Conservation (phyloP, 2,329 filamentous ascomycete species). For the Penicillium sclerotiorum region DNA sequence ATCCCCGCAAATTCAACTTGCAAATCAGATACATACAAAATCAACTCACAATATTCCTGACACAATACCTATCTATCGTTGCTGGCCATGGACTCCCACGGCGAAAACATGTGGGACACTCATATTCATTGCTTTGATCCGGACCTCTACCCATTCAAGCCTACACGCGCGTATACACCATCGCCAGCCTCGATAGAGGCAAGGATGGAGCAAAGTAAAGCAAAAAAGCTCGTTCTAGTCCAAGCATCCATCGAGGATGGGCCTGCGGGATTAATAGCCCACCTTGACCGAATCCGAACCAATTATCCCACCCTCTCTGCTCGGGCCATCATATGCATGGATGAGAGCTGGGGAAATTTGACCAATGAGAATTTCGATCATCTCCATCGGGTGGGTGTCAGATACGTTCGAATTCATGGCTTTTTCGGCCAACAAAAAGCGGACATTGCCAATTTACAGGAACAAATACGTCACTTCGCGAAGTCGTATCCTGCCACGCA, state of each 20-base stretch:
- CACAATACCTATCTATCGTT: too few species aligned
- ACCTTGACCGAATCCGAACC: constrained; percentile 14
- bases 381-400: constrained; percentile 8
- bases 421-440: neutral
- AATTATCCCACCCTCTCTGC: constrained; percentile 13
- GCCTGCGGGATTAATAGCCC: constrained; percentile 2
- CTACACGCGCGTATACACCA: constrained; percentile 17
- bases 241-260: constrained; percentile 18
- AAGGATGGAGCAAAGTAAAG: neutral
- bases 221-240: constrained; percentile 9
- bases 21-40: too few species aligned
- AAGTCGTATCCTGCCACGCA: constrained; percentile 10
- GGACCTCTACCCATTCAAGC: constrained; percentile 15
- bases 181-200: constrained; percentile 12
- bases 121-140: constrained; percentile 18
- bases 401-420: constrained; percentile 15
- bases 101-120: constrained; percentile 17
- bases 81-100: neutral
- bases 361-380: constrained; percentile 4
- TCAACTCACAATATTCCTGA: too few species aligned
- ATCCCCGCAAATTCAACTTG: too few species aligned
- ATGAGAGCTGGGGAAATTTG: constrained; percentile 9
- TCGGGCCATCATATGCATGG: constrained; percentile 15
- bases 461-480: constrained; percentile 9
- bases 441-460: neutral